A percentile compares a stretch with the other conserved stretches of the same genome.
phyloP scores from a whole-genome alignment of 306 rosid genomes.

The barrel medic (Medicago truncatula) region DNA sequence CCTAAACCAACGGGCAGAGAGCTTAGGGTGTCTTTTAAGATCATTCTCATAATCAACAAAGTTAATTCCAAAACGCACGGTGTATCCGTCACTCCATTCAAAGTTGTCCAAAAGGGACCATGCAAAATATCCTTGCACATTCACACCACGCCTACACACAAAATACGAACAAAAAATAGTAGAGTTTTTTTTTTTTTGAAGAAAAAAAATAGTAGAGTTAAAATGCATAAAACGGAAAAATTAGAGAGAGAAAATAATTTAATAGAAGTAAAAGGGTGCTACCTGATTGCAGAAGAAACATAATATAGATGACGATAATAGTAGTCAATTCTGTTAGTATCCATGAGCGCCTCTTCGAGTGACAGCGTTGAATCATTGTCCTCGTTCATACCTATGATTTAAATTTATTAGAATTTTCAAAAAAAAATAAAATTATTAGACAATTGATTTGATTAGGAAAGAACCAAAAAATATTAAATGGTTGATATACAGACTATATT shows the following conservation, averaged over 20 bases:
- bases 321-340: neutral
- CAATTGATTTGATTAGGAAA: neutral
- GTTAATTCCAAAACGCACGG: conserved; percentile 56
- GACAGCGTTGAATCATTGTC: neutral
- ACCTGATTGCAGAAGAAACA: neutral
- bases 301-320: neutral
- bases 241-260: neutral
- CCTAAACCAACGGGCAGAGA: conserved; percentile 65
- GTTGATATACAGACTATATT: too few relatives aligned
- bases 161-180: neutral
- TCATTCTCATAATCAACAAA: conserved; percentile 55
- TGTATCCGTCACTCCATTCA: conserved; percentile 63
- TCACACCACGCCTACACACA: conserved; percentile 51
- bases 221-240: neutral
- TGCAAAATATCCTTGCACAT: conserved; percentile 61
- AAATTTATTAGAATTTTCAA: too few relatives aligned
- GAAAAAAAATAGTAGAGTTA: neutral
- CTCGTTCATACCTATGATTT: conserved; percentile 60
- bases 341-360: neutral
- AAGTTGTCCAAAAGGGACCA: conserved; percentile 72
- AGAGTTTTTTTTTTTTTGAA: too few relatives aligned
- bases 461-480: neutral
- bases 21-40: conserved; percentile 53
- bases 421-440: too few relatives aligned
- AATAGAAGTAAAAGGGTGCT: neutral